Evolutionary conservation across 2,329 filamentous ascomycete genomes (phyloP).

Genomic region (Alternaria viburni): DNA sequence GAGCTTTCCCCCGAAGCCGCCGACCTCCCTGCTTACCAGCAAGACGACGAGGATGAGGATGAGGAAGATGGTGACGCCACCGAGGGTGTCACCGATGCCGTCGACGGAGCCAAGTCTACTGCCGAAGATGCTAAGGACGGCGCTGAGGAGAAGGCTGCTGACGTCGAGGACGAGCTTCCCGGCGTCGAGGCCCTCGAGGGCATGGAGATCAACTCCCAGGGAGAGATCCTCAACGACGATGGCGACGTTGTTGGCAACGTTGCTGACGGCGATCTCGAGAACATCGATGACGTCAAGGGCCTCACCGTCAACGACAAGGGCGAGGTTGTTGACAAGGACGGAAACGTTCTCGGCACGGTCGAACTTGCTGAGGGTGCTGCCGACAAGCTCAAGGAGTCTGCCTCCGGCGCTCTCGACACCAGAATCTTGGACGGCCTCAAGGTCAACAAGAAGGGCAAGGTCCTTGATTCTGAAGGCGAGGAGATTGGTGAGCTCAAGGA

Average conservation of each 20-base stretch:
- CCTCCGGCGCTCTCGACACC: conserved; percentile 51
- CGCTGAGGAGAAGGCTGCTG: conserved; percentile 42
- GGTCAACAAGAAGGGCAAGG: conserved; percentile 64
- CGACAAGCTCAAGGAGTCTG: conserved; percentile 54
- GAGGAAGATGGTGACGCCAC: conserved; percentile 34
- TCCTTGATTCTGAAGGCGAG: conserved; percentile 59
- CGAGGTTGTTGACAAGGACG: conserved; percentile 58
- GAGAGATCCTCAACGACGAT: conserved; percentile 57
- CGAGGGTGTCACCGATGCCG: conserved; percentile 30
- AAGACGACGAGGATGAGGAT: conserved; percentile 28
- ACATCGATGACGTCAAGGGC: conserved; percentile 54
- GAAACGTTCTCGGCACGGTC: conserved; percentile 58
- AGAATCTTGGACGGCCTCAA: conserved; percentile 60
- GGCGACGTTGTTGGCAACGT: conserved; percentile 59
- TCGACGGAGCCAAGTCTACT: conserved; percentile 41
- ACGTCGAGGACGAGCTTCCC: conserved; percentile 57
- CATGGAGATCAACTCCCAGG: conserved; percentile 58
- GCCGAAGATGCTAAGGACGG: conserved; percentile 37
- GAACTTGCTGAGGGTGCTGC: conserved; percentile 58
- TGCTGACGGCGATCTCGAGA: conserved; percentile 50
- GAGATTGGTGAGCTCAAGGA: conserved; percentile 58
- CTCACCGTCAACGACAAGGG: conserved; percentile 60
- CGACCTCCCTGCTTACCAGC: conserved; percentile 45
- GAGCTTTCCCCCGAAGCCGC: conserved; percentile 56
- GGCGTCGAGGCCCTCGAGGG: conserved; percentile 60